Conservation (phyloP, 2,329 filamentous ascomycete species). For the Seiridium unicorne region DNA sequence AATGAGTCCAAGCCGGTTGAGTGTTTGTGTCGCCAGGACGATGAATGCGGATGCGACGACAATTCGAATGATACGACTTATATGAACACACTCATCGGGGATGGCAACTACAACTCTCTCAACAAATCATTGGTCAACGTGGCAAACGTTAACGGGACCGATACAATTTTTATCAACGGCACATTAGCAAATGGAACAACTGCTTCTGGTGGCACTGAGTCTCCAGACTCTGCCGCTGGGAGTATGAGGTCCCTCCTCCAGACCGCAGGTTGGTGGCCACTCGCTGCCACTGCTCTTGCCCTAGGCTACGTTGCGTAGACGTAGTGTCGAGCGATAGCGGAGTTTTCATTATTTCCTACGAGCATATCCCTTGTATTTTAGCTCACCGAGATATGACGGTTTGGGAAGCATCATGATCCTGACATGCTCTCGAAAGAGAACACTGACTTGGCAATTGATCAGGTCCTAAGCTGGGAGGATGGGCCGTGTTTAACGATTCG, state of each 20-base stretch:
- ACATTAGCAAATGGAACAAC: constrained; percentile 69
- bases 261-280: constrained; percentile 49
- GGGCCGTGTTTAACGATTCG: not conserved
- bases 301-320: constrained; percentile 41
- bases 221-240: constrained; percentile 32
- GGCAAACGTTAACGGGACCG: constrained; percentile 59
- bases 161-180: constrained; percentile 71
- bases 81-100: constrained; percentile 61
- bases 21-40: constrained; percentile 58
- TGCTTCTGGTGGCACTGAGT: constrained; percentile 41
- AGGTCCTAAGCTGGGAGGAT: not conserved
- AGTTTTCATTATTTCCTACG: not conserved
- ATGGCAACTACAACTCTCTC: constrained; percentile 57
- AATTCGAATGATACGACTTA: constrained; percentile 62
- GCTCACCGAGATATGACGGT: not conserved
- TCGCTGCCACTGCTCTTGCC: constrained; percentile 40
- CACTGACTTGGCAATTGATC: not conserved
- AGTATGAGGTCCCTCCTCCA: constrained; percentile 32
- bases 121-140: constrained; percentile 64
- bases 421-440: too few relatives aligned
- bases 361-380: not conserved
- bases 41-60: constrained; percentile 58
- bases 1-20: constrained; percentile 60
- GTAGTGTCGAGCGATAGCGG: not conserved
- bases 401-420: not conserved